Percentiles rank a stretch among this genome's conserved stretches.
Conservation (phyloP, 805 yeast species). For the Barnettozyma pratensis region DNA sequence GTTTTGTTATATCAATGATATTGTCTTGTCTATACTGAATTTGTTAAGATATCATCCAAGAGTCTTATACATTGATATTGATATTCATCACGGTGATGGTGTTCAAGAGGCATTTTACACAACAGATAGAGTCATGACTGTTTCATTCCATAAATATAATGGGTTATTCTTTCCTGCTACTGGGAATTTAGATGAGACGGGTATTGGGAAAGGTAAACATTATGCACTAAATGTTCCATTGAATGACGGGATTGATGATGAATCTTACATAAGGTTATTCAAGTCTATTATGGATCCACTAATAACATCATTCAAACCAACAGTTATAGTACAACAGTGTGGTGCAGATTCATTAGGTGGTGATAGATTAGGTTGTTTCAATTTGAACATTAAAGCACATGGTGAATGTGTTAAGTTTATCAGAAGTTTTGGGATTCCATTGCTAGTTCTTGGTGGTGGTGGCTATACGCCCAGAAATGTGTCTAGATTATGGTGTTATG, state of each 20-base stretch:
- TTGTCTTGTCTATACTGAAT: conserved; percentile 78
- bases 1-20: conserved; percentile 87
- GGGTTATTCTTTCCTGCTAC: conserved; percentile 95
- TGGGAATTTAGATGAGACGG: conserved; percentile 79
- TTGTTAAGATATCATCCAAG: conserved; percentile 78
- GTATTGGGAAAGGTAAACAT: conserved; percentile 80
- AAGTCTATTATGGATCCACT: conserved; percentile 87
- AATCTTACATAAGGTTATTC: conserved; percentile 31
- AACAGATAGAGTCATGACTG: conserved; percentile 87
- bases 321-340: conserved; percentile 95
- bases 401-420: conserved; percentile 93
- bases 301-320: conserved; percentile 87
- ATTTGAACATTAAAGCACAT: conserved; percentile 88
- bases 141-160: conserved; percentile 78
- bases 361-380: conserved; percentile 93
- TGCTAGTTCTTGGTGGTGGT: conserved; percentile 96
- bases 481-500: conserved; percentile 92
- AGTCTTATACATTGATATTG: conserved; percentile 83
- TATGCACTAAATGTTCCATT: conserved; percentile 83
- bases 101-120: conserved; percentile 93
- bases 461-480: conserved; percentile 98
- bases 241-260: conserved; percentile 93
- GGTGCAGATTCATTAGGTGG: conserved; percentile 98
- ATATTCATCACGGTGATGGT: conserved; percentile 93
- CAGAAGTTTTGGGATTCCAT: conserved; percentile 78